phyloP scores from a whole-genome alignment of 2,329 filamentous ascomycete genomes.

The Trichoderma sp. region DNA sequence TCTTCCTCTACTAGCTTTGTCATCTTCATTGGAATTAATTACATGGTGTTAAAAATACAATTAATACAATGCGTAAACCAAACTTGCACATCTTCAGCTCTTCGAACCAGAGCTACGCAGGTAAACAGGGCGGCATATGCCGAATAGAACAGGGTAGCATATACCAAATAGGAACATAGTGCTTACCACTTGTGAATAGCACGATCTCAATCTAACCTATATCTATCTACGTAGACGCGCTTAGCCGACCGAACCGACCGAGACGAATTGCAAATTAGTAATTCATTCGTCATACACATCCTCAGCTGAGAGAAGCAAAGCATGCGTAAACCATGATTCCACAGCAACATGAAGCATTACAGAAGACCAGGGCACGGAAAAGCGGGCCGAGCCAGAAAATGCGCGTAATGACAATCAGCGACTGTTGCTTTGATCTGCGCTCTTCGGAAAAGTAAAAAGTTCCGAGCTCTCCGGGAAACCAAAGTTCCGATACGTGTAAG shows the following conservation, averaged over 20 bases:
- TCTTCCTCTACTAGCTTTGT: background rate
- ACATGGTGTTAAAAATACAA: background rate
- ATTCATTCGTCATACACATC: background rate
- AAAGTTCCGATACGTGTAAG: too few species aligned
- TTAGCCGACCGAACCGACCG: background rate
- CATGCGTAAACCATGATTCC: background rate
- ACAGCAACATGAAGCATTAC: background rate
- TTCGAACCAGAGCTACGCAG: background rate
- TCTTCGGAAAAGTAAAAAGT: background rate
- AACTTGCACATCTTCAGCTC: background rate
- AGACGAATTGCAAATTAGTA: background rate
- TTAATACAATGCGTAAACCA: background rate
- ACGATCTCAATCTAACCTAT: background rate
- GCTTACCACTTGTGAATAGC: background rate
- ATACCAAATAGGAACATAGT: background rate
- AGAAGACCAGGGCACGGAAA: background rate
- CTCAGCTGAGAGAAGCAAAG: background rate
- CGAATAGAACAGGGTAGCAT: background rate
- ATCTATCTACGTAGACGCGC: background rate
- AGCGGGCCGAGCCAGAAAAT: background rate
- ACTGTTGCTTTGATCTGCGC: background rate
- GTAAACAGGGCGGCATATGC: background rate
- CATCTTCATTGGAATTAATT: background rate
- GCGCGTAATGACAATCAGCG: background rate
- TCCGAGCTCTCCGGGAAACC: too few species aligned